Evolutionary conservation across 2,329 filamentous ascomycete species (phyloP).

Genomic region (Aspergillus costaricaensis): DNA sequence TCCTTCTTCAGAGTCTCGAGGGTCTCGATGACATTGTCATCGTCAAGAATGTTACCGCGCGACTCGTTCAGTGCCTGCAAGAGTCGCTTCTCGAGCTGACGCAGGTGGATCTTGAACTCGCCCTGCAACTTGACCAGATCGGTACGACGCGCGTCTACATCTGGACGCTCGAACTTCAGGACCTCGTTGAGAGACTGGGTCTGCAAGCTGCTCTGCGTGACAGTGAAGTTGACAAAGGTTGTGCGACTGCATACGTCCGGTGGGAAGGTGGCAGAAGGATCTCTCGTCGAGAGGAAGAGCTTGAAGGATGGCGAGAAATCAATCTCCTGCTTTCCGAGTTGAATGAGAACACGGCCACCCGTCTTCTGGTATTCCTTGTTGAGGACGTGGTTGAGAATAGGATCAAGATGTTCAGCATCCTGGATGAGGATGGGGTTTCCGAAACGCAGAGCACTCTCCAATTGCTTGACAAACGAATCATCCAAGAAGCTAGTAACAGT

Average conservation of each 20-base stretch:
- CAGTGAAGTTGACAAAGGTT: slow-evolving; percentile 99
- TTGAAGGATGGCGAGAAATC: slow-evolving; percentile 98
- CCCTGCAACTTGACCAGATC: slow-evolving; percentile 99
- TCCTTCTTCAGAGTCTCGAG: slow-evolving; percentile 97
- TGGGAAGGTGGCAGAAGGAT: slow-evolving; percentile 92
- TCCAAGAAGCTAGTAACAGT: slow-evolving; percentile 98
- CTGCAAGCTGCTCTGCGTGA: slow-evolving; percentile 97
- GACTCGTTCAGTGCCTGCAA: slow-evolving; percentile 96
- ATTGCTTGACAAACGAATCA: slow-evolving; percentile 95
- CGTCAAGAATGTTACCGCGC: slow-evolving; percentile 94
- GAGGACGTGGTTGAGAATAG: slow-evolving; percentile 95
- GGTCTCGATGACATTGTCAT: slow-evolving; percentile 97
- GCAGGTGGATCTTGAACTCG: slow-evolving; percentile 97
- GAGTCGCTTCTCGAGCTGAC: slow-evolving; percentile 90
- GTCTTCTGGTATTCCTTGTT: slow-evolving; percentile 99
- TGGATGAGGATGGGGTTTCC: slow-evolving; percentile 98
- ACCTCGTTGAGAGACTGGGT: slow-evolving; percentile 98
- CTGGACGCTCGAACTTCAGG: slow-evolving; percentile 93
- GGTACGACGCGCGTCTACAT: slow-evolving; percentile 92
- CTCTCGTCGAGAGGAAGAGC: slow-evolving; percentile 89
- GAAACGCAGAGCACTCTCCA: slow-evolving; percentile 95
- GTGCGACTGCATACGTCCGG: slow-evolving; percentile 98
- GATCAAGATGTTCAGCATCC: slow-evolving; percentile 94
- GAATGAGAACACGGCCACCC: slow-evolving; percentile 94
- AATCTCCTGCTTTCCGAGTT: slow-evolving; percentile 97